These are phyloP conservation scores for Heracleum sosnowskyi DNA, from an alignment of 129 eudicot genomes.

Conservation along the genomic window DNA sequence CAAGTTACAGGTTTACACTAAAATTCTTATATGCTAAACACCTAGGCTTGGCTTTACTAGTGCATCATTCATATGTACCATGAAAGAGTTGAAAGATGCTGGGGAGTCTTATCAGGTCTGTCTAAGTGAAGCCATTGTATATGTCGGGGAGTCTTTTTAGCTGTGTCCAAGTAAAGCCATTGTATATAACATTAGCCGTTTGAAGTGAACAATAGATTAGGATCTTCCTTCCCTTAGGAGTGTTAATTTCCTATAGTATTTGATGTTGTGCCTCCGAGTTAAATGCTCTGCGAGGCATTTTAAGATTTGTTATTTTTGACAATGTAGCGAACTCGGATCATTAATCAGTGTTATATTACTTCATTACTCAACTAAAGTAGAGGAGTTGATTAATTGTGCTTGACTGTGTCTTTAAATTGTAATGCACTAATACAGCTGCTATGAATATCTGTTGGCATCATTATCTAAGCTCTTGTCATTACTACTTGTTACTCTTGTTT, in stretches of 20 bases:
- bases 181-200: slow-evolving; percentile 16
- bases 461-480: too few species aligned
- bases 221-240: slow-evolving; percentile 7
- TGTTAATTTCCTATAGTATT: slow-evolving; percentile 10
- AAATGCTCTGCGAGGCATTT: slow-evolving; percentile 25
- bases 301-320: background rate
- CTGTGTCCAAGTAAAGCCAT: background rate
- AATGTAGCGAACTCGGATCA: background rate
- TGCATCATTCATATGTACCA: slow-evolving; percentile 8
- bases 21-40: background rate
- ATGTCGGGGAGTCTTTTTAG: slow-evolving; percentile 1
- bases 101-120: background rate
- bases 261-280: slow-evolving; percentile 21
- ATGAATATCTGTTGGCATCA: too few species aligned
- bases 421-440: too few species aligned
- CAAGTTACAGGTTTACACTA: slow-evolving; percentile 23
- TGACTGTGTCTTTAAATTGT: too few species aligned
- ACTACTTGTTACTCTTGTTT: too few species aligned
- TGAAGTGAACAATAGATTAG: slow-evolving; percentile 18
- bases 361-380: too few species aligned
- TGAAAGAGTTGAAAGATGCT: background rate
- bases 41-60: slow-evolving; percentile 22
- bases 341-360: background rate
- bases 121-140: background rate
- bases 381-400: too few species aligned